These are phyloP conservation scores for Candida quercuum DNA, from an alignment of 805 yeast species.

Conservation along the genomic window DNA sequence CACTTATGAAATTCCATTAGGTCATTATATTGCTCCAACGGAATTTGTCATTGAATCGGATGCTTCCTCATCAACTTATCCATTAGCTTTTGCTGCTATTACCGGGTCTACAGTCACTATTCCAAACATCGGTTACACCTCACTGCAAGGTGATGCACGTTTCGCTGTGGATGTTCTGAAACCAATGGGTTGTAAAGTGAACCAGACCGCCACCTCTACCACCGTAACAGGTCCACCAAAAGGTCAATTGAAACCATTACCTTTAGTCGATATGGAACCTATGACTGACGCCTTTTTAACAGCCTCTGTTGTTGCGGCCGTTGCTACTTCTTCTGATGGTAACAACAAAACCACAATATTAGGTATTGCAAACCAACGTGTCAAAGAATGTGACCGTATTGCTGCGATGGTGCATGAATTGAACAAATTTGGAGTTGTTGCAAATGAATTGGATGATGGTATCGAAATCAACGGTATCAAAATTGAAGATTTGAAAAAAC, in stretches of 20 bases:
- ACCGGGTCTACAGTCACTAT: conserved; percentile 90
- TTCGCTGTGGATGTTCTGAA: conserved; percentile 88
- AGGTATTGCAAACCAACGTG: conserved; percentile 97
- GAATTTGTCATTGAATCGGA: conserved; percentile 92
- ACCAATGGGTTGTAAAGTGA: conserved; percentile 94
- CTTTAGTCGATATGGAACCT: conserved; percentile 93
- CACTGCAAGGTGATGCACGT: conserved; percentile 95
- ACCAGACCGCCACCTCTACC: conserved; percentile 78
- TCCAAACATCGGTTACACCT: conserved; percentile 88
- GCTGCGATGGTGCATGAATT: conserved; percentile 89
- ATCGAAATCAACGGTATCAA: conserved; percentile 75
- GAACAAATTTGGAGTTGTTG: conserved; percentile 83
- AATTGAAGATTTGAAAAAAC: conserved; percentile 45
- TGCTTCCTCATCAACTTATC: conserved; percentile 97
- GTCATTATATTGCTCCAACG: conserved; percentile 70
- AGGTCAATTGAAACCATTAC: conserved; percentile 64
- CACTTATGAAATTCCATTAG: conserved; percentile 89
- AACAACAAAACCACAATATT: conserved; percentile 64
- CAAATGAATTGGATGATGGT: conserved; percentile 88
- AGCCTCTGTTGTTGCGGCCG: conserved; percentile 96
- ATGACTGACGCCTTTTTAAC: conserved; percentile 99
- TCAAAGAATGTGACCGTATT: conserved; percentile 94
- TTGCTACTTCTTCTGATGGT: conserved; percentile 50
- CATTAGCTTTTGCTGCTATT: conserved; percentile 94
- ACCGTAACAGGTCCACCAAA: conserved; percentile 86